Percentiles rank a stretch among this genome's conserved stretches.
Conservation (phyloP, 495 filamentous ascomycete species). For the Aspergillus avenaceus region DNA sequence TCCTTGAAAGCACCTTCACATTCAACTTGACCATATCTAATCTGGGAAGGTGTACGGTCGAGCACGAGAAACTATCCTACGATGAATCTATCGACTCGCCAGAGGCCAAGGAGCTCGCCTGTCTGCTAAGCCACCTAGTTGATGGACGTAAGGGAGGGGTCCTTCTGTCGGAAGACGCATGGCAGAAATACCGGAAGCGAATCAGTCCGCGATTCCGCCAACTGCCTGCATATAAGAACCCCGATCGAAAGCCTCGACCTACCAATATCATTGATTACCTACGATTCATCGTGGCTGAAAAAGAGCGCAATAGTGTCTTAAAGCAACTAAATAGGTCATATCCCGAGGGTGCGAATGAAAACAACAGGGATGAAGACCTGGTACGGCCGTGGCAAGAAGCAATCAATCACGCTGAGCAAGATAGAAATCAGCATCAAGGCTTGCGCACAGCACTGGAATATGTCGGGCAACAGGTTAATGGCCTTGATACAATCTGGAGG, state of each 20-base stretch:
- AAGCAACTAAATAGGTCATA: conserved; percentile 40
- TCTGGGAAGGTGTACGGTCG: conserved; percentile 71
- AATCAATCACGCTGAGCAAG: conserved; percentile 20
- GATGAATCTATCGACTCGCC: conserved; percentile 52
- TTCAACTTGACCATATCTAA: conserved; percentile 64
- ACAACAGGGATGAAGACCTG: conserved; percentile 47
- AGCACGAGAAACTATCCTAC: conserved; percentile 70
- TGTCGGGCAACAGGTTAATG: conserved; percentile 9
- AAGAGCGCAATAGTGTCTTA: conserved; percentile 48
- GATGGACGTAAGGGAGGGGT: conserved; percentile 76
- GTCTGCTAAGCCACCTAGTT: conserved; percentile 72
- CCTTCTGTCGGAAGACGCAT: conserved; percentile 55
- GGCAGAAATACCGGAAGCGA: conserved; percentile 44
- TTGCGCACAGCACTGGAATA: conserved; percentile 21
- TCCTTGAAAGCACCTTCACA: conserved; percentile 53
- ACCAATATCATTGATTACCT: conserved; percentile 67
- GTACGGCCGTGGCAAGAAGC: conserved; percentile 36
- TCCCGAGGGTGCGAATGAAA: conserved; percentile 16
- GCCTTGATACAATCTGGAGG: conserved; percentile 17
- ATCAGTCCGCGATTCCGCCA: conserved; percentile 26
- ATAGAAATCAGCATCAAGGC: conserved; percentile 16
- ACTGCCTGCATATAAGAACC: conserved; percentile 40
- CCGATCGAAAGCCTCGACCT: conserved; percentile 28
- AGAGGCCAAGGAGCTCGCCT: conserved; percentile 55
- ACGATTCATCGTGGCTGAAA: conserved; percentile 56